Evolutionary conservation across 2,329 filamentous ascomycete genomes (phyloP), one percentile per base, ranked within the genome.

Genomic region (Alternaria gansuensis): DNA sequence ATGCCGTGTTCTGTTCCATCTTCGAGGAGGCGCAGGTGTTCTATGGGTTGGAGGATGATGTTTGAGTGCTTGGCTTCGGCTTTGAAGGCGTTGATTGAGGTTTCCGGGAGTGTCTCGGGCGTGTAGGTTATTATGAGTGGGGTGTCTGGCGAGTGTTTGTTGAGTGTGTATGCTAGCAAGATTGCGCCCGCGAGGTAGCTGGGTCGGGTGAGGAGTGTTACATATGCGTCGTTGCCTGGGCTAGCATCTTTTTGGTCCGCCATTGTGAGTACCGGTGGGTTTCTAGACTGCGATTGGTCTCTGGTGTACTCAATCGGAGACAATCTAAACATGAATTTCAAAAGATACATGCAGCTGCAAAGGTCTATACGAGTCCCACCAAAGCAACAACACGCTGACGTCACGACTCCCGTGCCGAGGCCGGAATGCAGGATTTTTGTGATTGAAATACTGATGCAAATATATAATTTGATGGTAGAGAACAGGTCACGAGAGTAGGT

Each of bases 101-200:
- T 61, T 17, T 75, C 57, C 0, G 78, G 71, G 0, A 85, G 72
- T 1, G 75, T 78, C 0, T 69, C 64, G 1, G 78, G 72, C 2
- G 83, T 84, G 67, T 83, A 82, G 24, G 81, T 77, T 23, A 85
- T 81, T 29, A 85, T 73, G 14, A 85, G 73, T 11, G 83, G 83
- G 33, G 83, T 80, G 40, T 69, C 68, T 4, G 81, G 80, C 4
- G 74, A 75, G 54, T 82, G 78, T 59, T 80, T 79, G 43, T 78
- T 71, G 5, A 85, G 75, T 4, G 82, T 82, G 64, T 84, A 75
- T 10, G 82, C 79, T 10, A 85, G 79, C 9, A 84, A 74, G 7
- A 84, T 74, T 10, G 83, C 82, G 34, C 83, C 83, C 13, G 83
- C 79, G 5, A 85, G 77, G 65, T 85, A 85, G 21, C 79, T 82